Evolutionary conservation across 352 stramenopile species (phyloP).

Genomic region (Phytopythium aichiense): DNA sequence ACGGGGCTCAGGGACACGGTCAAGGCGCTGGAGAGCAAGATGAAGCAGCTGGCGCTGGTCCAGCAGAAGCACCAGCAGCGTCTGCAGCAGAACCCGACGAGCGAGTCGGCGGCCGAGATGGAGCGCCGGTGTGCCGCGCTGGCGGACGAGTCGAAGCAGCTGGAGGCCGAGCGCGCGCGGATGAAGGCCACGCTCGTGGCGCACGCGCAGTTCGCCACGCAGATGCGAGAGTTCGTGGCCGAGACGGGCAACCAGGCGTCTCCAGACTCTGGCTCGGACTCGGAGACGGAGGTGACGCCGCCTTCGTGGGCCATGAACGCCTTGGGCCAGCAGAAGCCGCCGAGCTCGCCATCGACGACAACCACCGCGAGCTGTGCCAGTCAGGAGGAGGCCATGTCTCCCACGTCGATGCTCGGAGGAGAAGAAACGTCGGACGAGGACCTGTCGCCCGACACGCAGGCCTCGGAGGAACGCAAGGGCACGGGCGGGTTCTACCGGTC

Average conservation of each 20-base stretch:
- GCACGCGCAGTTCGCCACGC: constrained; percentile 35
- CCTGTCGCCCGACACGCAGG: constrained; percentile 19
- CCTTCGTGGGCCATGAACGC: constrained; percentile 9
- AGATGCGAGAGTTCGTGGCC: constrained; percentile 23
- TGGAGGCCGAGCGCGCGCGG: constrained; percentile 36
- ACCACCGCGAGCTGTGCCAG: constrained; percentile 8
- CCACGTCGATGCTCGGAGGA: constrained; percentile 8
- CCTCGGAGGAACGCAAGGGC: constrained; percentile 15
- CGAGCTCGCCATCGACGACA: constrained; percentile 11
- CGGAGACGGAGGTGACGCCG: constrained; percentile 14
- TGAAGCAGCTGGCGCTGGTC: constrained; percentile 34
- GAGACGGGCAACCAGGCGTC: constrained; percentile 4
- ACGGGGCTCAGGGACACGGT: constrained; percentile 51
- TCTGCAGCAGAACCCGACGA: background rate
- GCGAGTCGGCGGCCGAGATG: constrained; percentile 15
- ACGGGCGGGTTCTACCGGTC: constrained; percentile 22
- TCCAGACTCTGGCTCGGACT: constrained; percentile 24
- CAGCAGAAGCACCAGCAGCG: constrained; percentile 10
- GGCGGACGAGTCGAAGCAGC: constrained; percentile 29
- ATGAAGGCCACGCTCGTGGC: constrained; percentile 38
- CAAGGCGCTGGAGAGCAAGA: constrained; percentile 42
- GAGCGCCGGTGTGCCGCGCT: constrained; percentile 35
- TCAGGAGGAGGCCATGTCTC: constrained; percentile 11
- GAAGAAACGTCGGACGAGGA: constrained; percentile 29
- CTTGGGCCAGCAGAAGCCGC: background rate